Evolutionary conservation across 805 yeast species (phyloP).

Genomic region (Pichia insulana): DNA sequence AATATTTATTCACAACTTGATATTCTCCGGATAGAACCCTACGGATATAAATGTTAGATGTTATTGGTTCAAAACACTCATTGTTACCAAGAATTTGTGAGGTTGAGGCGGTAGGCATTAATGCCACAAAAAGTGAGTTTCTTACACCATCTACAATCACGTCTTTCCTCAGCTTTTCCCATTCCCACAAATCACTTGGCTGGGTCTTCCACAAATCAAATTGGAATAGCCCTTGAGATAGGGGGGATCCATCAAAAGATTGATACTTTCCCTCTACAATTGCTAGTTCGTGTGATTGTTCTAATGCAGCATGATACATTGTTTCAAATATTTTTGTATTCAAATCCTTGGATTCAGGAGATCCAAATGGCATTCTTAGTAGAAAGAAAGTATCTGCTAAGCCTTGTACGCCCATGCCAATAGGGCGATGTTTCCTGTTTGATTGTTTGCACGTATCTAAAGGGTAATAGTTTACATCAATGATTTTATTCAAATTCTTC

Average conservation of each 20-base stretch:
- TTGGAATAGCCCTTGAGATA: conserved; percentile 77
- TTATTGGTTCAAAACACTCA: conserved; percentile 94
- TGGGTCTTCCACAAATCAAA: conserved; percentile 79
- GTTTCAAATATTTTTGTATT: conserved; percentile 90
- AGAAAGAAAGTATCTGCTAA: conserved; percentile 81
- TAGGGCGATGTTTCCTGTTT: conserved; percentile 79
- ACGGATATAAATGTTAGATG: conserved; percentile 86
- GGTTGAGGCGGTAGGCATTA: conserved; percentile 98
- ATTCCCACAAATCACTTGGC: conserved; percentile 80
- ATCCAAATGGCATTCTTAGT: conserved; percentile 79
- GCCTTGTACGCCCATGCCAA: conserved; percentile 98
- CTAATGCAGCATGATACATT: conserved; percentile 88
- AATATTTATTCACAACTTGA: conserved; percentile 84
- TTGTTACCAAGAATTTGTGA: conserved; percentile 90
- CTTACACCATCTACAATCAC: conserved; percentile 63
- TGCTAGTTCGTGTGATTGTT: conserved; percentile 80
- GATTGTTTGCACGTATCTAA: conserved; percentile 66
- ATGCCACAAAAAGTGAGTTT: conserved; percentile 82
- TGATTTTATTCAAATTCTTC: conserved; percentile 70
- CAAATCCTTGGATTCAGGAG: conserved; percentile 62
- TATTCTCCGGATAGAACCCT: conserved; percentile 90
- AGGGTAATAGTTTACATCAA: conserved; percentile 83
- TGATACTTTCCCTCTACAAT: conserved; percentile 57
- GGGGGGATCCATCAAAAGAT: conserved; percentile 78
- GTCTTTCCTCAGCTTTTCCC: conserved; percentile 61